Conservation (phyloP, 306 rosid genomes). For the Rosa multiflora region DNA sequence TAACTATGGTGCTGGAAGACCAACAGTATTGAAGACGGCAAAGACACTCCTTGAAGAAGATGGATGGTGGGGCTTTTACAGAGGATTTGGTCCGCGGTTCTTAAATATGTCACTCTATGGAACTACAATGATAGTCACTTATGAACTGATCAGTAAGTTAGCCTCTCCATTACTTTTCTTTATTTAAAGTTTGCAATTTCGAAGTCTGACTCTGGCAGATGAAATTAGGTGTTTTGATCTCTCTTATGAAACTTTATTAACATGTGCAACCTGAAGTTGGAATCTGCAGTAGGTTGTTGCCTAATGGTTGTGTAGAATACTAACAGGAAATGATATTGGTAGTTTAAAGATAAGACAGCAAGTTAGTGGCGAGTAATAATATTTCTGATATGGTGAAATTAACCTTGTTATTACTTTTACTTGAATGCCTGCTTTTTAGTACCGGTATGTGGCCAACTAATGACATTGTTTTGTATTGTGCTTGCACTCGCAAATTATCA, state of each 20-base stretch:
- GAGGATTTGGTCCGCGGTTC: constrained; percentile 89
- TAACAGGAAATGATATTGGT: background rate
- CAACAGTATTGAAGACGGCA: constrained; percentile 73
- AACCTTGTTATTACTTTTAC: background rate
- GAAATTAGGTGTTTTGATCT: constrained; percentile 7
- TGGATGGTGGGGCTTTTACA: constrained; percentile 91
- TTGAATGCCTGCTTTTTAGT: background rate
- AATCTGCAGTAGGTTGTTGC: background rate
- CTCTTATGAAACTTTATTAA: background rate
- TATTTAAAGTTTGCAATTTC: constrained; percentile 6
- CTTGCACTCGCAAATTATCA: constrained; percentile 29
- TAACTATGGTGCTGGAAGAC: constrained; percentile 70
- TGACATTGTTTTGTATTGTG: constrained; percentile 14
- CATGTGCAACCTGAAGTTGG: background rate
- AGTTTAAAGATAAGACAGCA: background rate
- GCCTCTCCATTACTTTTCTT: background rate
- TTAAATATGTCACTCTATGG: constrained; percentile 86
- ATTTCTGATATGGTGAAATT: background rate
- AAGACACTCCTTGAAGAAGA: constrained; percentile 65
- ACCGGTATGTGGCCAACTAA: background rate
- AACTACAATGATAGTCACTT: constrained; percentile 87
- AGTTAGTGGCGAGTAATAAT: background rate
- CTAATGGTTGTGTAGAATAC: background rate
- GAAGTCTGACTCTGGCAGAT: background rate
- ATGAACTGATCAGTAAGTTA: constrained; percentile 79